Evolutionary conservation across 1,284 basidiomycete genomes (phyloP).

Genomic region (Rhodotorula mucilaginosa): DNA sequence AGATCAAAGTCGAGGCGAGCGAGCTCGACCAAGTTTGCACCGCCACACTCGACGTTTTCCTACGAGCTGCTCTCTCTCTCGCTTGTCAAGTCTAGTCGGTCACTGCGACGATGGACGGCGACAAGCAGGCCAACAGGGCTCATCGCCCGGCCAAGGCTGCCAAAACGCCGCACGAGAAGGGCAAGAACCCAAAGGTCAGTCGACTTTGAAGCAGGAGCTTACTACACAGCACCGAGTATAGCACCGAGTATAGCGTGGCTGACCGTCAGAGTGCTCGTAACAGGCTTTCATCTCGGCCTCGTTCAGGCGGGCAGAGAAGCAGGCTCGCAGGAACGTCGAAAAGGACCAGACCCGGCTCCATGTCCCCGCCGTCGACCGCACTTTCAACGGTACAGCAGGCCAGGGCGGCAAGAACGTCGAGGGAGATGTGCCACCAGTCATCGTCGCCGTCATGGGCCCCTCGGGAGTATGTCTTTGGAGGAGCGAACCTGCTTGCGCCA

Average conservation of each 20-base stretch:
- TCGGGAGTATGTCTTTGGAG: conserved; percentile 64
- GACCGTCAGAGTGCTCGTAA: background rate
- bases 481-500: fast-evolving
- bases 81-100: background rate
- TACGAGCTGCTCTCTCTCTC: background rate
- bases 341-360: conserved; percentile 91
- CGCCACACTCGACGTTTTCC: background rate
- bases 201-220: background rate
- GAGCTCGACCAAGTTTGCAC: background rate
- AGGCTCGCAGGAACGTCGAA: conserved; percentile 87
- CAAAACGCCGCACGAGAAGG: conserved; percentile 57
- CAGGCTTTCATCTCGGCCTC: conserved; percentile 87
- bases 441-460: conserved; percentile 95
- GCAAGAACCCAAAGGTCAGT: conserved; percentile 87
- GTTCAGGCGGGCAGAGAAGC: conserved; percentile 78
- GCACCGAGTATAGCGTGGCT: background rate
- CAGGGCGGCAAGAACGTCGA: conserved; percentile 38
- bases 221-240: background rate
- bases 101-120: conserved; percentile 22
- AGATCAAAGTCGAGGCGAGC: background rate
- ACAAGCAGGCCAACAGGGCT: conserved; percentile 33
- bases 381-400: conserved; percentile 56
- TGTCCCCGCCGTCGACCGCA: conserved; percentile 92
- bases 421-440: conserved; percentile 85
- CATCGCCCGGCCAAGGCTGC: conserved; percentile 31